Percentiles rank a stretch among this genome's conserved stretches.
Conservation (phyloP, 257 asterid species). For the Solanum dulcamara region DNA sequence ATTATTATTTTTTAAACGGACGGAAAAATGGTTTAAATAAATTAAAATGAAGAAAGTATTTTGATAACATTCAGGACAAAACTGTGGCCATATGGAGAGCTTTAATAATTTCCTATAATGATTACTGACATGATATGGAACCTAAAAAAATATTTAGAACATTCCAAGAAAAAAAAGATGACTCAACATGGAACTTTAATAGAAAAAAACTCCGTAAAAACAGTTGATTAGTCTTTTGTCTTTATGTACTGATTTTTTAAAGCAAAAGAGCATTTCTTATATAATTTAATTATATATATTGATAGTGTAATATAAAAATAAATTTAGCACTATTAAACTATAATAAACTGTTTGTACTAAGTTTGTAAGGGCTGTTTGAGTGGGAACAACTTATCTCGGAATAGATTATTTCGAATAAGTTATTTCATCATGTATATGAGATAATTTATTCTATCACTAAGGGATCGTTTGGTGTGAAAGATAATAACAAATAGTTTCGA, state of each 20-base stretch:
- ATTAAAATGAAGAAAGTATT: too few species aligned
- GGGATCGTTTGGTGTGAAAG: too few species aligned
- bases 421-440: too few species aligned
- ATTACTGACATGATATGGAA: neutral
- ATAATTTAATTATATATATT: neutral
- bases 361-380: neutral
- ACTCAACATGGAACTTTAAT: constrained; percentile 25
- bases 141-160: constrained; percentile 14
- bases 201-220: constrained; percentile 5
- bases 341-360: neutral
- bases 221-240: constrained; percentile 21
- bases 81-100: constrained; percentile 12
- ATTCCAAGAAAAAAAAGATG: constrained; percentile 30
- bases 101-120: neutral
- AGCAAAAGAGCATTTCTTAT: neutral
- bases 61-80: neutral
- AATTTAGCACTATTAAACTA: neutral
- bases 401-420: too few species aligned
- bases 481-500: too few species aligned
- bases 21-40: too few species aligned
- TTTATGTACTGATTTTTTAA: neutral
- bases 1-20: too few species aligned
- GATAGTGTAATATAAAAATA: neutral
- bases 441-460: too few species aligned
- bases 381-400: too few species aligned